Base-by-base conservation (phyloP, 2,329 filamentous ascomycete genomes). In the Fonsecaea pedrosoi region DNA sequence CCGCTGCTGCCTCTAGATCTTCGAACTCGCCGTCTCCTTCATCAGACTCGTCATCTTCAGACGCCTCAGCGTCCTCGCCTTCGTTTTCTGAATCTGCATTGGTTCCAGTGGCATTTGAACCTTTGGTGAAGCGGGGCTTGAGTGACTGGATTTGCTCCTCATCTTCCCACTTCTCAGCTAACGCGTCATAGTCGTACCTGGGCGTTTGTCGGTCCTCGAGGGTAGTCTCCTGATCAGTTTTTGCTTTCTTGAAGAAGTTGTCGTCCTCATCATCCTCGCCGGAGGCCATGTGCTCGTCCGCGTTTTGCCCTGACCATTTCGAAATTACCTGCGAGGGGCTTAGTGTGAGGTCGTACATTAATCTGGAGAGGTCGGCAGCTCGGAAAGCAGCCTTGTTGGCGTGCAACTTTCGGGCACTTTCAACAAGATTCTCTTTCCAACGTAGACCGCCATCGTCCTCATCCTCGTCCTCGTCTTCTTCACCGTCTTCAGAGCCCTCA, bases 371-470 rank as follows among this genome's bases (percentile, higher is more conserved):
- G 74, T 98, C 94, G 13, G 87, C 86, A 8, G 92, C 90, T 62
- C 93, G 88, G 74, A 91, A 97, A 15, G 90, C 86, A 50, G 87
- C 87, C 69, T 87, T 88, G 72, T 86, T 88, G 34, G 86, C 85
- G 75, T 95, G 91, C 38, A 94, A 81, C 64, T 85, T 86, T 69
- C 86, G 86, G 1, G 94, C 94, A 62, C 89, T 92, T 66, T 90
- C 89, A 9, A 87, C 80, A 76, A 99, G 86, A 73, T 96, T 94
- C 30, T 91, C 87, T 78, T 99, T 99, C 96, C 96, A 99, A 54
- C 88, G 86, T 25, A 92, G 74, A 2, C 85, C 89, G 2, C 89
- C 90, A 45, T 90, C 89, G 56, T 94, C 92, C 60, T 92, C 90
- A 18, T 83, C 85, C 34, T 79, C 77, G 9, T 81, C 80, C 7